A percentile compares a stretch with the other conserved stretches of the same genome.
Evolutionary conservation across 768 basidiomycete genomes (phyloP).

Genomic region (Agaricus blazei): DNA sequence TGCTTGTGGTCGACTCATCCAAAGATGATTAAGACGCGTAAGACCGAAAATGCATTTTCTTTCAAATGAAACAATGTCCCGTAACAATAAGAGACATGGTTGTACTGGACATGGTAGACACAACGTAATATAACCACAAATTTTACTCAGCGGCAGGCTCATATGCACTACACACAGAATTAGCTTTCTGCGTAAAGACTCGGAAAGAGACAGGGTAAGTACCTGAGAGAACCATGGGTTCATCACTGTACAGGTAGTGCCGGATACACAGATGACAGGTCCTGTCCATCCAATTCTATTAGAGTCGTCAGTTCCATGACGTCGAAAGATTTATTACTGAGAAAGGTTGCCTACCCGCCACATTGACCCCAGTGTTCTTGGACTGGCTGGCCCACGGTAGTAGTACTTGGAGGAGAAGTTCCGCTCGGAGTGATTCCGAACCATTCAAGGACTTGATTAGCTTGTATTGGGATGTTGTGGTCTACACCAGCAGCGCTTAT

Average conservation of each 20-base stretch:
- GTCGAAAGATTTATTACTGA: conserved; percentile 5
- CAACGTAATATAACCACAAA: too few species aligned
- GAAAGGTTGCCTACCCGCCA: conserved; percentile 20
- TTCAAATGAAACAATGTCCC: too few species aligned
- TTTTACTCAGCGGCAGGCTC: background rate
- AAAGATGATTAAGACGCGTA: too few species aligned
- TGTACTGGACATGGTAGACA: too few species aligned
- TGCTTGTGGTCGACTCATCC: too few species aligned
- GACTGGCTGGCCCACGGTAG: conserved; percentile 13
- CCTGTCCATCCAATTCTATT: conserved; percentile 24
- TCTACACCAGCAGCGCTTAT: conserved; percentile 42
- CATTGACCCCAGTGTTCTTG: conserved; percentile 25
- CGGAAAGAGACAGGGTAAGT: background rate
- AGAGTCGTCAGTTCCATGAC: background rate
- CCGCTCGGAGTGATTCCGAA: conserved; percentile 34
- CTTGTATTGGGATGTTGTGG: conserved; percentile 49
- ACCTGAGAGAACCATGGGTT: conserved; percentile 22
- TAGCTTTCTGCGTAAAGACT: conserved; percentile 1
- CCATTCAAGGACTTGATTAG: conserved; percentile 39
- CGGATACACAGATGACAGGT: conserved; percentile 18
- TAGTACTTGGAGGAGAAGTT: conserved; percentile 12
- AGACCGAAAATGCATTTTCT: too few species aligned
- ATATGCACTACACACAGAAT: conserved; percentile 7
- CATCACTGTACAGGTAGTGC: conserved; percentile 16
- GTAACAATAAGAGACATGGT: too few species aligned